Base-by-base conservation (phyloP, 1,139 yeast species). In the Candida glucosophila region DNA sequence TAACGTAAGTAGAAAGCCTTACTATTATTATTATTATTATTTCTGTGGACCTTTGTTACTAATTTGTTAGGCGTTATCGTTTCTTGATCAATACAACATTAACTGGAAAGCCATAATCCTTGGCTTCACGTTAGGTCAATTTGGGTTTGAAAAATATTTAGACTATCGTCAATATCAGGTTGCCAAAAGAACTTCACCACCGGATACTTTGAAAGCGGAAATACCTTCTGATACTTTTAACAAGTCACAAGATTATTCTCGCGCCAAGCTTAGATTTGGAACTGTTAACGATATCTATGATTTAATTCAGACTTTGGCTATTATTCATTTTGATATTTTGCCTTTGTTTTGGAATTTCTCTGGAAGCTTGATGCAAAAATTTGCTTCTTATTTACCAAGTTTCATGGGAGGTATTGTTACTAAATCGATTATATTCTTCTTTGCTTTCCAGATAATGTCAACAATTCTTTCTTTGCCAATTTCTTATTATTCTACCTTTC, bases 31-130 rank as follows among this genome's bases (percentile, higher is more conserved):
- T n/a, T n/a, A n/a, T n/a, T n/a, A n/a, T n/a, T n/a, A n/a, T n/a
- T n/a, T n/a, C n/a, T 16, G 18, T 25, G 28, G 30, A 21, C 22
- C 26, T 19, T 20, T 24, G 26, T 29, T 26, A 29, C 24, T 27
- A 22, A 25, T 19, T 26, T 32, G 29, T 9, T 3, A 52, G 56
- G 36, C 56, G 8, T 47, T 57, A 29, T 43, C 55, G 15, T 55
- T 55, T 29, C 50, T 58, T 26, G 58, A 54, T 30, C 42, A 36
- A 29, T 38, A 82, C 77, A 16, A 63, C 62, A 72, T 81, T 43
- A 68, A 83, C 37, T 88, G 95, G 95, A 85, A 83, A 45, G 47
- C 66, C 12, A 61, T 86, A 25, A 73, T 85, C 31, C 50, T 80
- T 26, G 86, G 88, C 3, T 75, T 85, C 46, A 71, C 93, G 7